Percentiles rank a stretch among this genome's conserved stretches.
Conservation (phyloP, 2,329 filamentous ascomycete species). For the Sclerotinia subarctica region DNA sequence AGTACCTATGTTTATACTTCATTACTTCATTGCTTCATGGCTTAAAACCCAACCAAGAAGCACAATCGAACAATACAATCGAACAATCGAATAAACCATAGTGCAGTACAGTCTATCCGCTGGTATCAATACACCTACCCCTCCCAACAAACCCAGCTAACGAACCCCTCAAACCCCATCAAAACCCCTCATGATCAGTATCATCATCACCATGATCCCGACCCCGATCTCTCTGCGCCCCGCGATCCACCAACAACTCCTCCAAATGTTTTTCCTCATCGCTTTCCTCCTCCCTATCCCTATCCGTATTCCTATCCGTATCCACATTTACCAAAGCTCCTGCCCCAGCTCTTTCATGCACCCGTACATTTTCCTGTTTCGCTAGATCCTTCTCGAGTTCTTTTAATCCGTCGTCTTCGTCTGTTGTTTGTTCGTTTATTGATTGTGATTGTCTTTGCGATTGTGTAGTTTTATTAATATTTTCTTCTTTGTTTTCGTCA, state of each 20-base stretch:
- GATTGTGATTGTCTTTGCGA: no score
- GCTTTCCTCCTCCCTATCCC: conserved; percentile 5
- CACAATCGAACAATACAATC: not conserved
- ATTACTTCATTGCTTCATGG: not conserved
- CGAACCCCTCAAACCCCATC: not conserved
- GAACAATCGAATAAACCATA: not conserved
- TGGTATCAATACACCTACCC: not conserved
- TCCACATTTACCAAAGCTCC: not conserved
- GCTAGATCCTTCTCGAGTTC: conserved; percentile 10
- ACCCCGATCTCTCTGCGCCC: no score
- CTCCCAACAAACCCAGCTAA: no score
- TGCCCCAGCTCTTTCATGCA: not conserved
- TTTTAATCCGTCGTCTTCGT: conserved; percentile 11
- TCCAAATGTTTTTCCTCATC: conserved; percentile 19
- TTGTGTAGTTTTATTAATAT: not conserved
- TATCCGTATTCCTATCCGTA: no score
- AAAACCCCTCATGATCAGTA: conserved; percentile 15
- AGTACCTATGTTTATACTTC: not conserved
- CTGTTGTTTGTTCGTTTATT: not conserved
- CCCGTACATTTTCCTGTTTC: not conserved
- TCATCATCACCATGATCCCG: no score
- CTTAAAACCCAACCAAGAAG: not conserved
- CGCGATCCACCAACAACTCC: conserved; percentile 18
- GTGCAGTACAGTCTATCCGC: no score
- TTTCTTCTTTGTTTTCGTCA: conserved; percentile 16